Base-by-base conservation (phyloP, 2,329 filamentous ascomycete species). In the Cladosporium sp. region DNA sequence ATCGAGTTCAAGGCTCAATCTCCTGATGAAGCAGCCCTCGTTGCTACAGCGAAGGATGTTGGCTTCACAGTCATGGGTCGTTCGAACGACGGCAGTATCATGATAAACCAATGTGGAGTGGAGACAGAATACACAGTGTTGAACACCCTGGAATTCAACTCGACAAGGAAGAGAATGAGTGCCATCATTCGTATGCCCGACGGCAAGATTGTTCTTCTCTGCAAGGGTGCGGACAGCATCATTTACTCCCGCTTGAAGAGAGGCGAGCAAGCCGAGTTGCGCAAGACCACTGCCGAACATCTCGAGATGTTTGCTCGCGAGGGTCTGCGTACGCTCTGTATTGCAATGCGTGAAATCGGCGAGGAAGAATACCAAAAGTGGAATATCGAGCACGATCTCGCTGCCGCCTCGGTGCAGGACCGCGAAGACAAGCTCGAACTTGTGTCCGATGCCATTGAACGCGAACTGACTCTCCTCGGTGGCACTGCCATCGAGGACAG, bases 1-100 rank as follows among this genome's bases (percentile, higher is more conserved):
- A 95, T 99, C 73, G 86, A 93, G 30, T 99, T 97, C 85, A 98
- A 96, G 80, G 95, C 95, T 0, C 95, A 99, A 76, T 98, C 93
- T 48, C 95, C 95, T 0, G 95, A 99, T 74, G 95, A 99, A 79
- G 93, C 95, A 63, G 95, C 95, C 14, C 83, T 99, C 16, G 95
- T 99, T 8, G 88, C 93, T 21, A 98, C 96, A 28, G 95, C 96
- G 67, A 90, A 93, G 65, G 96, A 99, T 72, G 92, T 94, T 81
- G 95, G 95, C 4, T 98, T 97, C 75, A 97, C 93, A 1, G 92
- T 98, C 6, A 85, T 98, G 14, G 92, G 93, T 26, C 87, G 89
- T 67, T 88, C 90, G 2, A 85, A 87, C 43, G 91, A 96, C 68
- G 91, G 92, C 61, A 57, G 56, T 14, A 90, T 99, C 68, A 87